These are phyloP conservation scores for Chenopodium berlandieri DNA, from an alignment of 148 eudicot genomes.

Conservation along the genomic window DNA sequence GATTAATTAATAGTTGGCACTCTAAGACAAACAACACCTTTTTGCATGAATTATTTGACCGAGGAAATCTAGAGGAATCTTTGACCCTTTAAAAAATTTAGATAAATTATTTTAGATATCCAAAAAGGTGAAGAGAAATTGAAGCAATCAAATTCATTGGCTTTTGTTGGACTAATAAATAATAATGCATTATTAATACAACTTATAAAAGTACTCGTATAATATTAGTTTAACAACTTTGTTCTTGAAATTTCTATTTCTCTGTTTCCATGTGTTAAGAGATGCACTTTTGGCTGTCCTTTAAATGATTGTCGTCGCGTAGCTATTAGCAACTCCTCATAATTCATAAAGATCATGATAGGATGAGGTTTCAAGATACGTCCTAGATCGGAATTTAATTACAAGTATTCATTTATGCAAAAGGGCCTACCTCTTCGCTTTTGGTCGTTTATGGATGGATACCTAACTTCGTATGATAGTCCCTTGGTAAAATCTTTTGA, in stretches of 20 bases:
- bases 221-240: too few species aligned
- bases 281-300: slow-evolving; percentile 26
- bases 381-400: background rate
- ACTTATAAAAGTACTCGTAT: too few species aligned
- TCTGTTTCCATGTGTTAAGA: slow-evolving; percentile 13
- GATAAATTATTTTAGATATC: background rate
- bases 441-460: too few species aligned
- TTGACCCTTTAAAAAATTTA: slow-evolving; percentile 3
- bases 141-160: background rate
- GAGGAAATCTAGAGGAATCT: background rate
- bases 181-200: too few species aligned
- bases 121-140: too few species aligned
- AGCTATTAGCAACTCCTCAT: background rate
- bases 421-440: too few species aligned
- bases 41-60: background rate
- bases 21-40: slow-evolving; percentile 20
- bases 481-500: too few species aligned
- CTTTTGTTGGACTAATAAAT: background rate
- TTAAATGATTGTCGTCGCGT: background rate
- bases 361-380: background rate
- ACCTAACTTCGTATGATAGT: too few species aligned
- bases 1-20: background rate
- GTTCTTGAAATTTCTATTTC: too few species aligned
- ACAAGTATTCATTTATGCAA: too few species aligned
- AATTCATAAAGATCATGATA: background rate